A percentile compares a stretch with the other conserved stretches of the same genome.
Evolutionary conservation across 2,329 filamentous ascomycete genomes (phyloP).

Genomic region (Dothiorella sarmentorum): DNA sequence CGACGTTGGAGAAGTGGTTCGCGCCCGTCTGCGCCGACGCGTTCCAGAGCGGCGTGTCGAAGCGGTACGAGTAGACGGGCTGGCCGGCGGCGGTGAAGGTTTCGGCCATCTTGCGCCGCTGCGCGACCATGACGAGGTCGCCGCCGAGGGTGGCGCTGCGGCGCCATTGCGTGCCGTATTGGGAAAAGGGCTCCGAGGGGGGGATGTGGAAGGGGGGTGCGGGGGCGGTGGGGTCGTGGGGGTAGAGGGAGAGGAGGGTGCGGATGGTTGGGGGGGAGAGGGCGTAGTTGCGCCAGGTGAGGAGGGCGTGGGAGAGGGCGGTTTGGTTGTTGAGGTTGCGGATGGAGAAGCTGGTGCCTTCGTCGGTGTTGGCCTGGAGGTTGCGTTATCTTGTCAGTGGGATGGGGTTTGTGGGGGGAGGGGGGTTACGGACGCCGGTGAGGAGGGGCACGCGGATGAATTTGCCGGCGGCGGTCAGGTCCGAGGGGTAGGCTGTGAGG

Average conservation of each 20-base stretch:
- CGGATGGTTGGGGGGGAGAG: constrained; percentile 33
- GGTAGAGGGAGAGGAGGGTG: constrained; percentile 30
- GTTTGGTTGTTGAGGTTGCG: constrained; percentile 53
- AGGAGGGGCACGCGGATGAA: constrained; percentile 64
- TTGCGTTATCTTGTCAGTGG: too few relatives aligned
- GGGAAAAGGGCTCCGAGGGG: neutral
- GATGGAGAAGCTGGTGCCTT: constrained; percentile 57
- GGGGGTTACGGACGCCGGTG: too few relatives aligned
- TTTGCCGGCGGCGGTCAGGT: constrained; percentile 41
- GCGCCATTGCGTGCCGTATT: constrained; percentile 43
- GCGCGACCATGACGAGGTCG: constrained; percentile 52
- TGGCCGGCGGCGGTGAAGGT: constrained; percentile 43
- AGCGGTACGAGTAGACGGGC: constrained; percentile 55
- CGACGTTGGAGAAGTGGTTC: constrained; percentile 48
- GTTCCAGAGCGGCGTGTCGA: constrained; percentile 50
- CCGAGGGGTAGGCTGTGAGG: constrained; percentile 24
- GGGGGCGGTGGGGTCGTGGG: constrained; percentile 24
- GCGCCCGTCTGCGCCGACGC: constrained; percentile 38
- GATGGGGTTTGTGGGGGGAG: too few relatives aligned
- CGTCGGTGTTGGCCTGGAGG: constrained; percentile 64
- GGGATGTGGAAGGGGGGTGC: constrained; percentile 13
- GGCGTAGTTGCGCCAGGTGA: constrained; percentile 29
- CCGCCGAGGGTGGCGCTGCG: constrained; percentile 47
- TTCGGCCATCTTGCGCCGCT: constrained; percentile 48
- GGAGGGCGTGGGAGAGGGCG: constrained; percentile 47